phyloP scores from a whole-genome alignment of 371 early-diverging fungal species.

The Lichtheimia corymbifera region DNA sequence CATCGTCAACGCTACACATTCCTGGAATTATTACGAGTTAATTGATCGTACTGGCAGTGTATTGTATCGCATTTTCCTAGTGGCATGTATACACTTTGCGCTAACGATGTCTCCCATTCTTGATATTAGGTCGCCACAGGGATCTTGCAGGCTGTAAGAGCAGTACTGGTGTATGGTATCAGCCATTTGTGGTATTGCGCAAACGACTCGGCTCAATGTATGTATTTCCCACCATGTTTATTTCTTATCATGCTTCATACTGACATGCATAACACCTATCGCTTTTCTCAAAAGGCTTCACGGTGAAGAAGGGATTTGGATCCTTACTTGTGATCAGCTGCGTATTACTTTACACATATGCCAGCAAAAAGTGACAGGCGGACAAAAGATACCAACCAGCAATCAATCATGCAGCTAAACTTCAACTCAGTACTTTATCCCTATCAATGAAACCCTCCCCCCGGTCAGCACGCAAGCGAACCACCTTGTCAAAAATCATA shows the following conservation, averaged over 20 bases:
- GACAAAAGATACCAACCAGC: no score
- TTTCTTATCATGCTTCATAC: not conserved
- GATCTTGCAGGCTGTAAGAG: constrained; percentile 65
- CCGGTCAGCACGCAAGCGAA: no score
- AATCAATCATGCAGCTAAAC: no score
- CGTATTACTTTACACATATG: constrained; percentile 46
- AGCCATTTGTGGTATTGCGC: constrained; percentile 68
- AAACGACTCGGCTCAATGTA: constrained; percentile 66
- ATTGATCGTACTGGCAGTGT: constrained; percentile 58
- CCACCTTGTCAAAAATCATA: no score
- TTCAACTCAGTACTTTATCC: no score
- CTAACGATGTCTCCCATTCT: no score
- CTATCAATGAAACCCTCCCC: no score
- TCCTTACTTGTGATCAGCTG: constrained; percentile 50
- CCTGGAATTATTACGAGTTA: constrained; percentile 57
- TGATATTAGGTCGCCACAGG: constrained; percentile 56
- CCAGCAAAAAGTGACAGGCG: constrained; percentile 8
- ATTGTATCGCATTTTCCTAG: not conserved
- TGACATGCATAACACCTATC: not conserved
- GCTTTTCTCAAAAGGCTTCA: constrained; percentile 32
- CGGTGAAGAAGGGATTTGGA: constrained; percentile 49
- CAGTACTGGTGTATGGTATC: constrained; percentile 68
- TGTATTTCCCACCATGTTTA: constrained; percentile 19
- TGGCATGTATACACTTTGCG: no score
- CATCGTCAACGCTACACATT: constrained; percentile 38